Percentiles rank a stretch among this genome's conserved stretches.
phyloP scores from a whole-genome alignment of 768 basidiomycete genomes.

The Psilocybe cubensis region DNA sequence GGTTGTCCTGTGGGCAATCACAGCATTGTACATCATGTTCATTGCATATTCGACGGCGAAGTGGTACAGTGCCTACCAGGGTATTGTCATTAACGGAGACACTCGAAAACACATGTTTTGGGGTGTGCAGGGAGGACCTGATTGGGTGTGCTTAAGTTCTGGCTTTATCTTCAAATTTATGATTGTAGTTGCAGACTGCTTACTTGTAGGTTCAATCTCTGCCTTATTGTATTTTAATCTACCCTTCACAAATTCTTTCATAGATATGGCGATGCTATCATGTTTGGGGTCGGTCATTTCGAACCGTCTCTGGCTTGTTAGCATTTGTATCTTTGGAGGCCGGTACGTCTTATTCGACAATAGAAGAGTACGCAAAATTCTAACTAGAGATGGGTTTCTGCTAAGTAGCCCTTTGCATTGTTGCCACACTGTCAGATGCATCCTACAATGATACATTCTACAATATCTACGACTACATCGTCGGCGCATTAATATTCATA shows the following conservation, averaged over 20 bases:
- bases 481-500: not conserved
- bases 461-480: not conserved
- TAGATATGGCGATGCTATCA: constrained; percentile 6
- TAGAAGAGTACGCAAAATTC: no score
- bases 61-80: not conserved
- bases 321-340: not conserved
- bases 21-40: not conserved
- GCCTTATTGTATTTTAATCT: not conserved
- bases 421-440: no score
- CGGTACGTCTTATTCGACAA: not conserved
- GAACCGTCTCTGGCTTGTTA: not conserved
- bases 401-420: no score
- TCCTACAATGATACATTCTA: not conserved
- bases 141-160: not conserved
- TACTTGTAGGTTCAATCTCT: not conserved
- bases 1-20: not conserved
- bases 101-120: not conserved
- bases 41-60: not conserved
- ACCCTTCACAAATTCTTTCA: not conserved
- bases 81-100: not conserved
- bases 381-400: no score
- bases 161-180: not conserved
- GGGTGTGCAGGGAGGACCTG: not conserved
- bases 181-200: not conserved
- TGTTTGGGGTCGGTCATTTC: not conserved